phyloP scores from a whole-genome alignment of 345 rosid genomes.

The Carallia pectinifolia region DNA sequence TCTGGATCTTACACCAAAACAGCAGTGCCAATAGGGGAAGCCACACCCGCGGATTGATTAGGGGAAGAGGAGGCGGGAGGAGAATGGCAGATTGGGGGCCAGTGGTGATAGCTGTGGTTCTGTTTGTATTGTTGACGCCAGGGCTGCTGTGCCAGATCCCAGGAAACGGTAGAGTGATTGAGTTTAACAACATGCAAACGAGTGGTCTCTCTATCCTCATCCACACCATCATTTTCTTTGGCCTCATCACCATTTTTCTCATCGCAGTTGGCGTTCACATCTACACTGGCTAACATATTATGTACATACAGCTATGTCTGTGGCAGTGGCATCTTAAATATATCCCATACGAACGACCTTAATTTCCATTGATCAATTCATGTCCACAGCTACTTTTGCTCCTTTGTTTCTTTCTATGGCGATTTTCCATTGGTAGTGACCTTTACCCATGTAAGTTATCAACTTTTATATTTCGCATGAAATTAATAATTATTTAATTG shows the following conservation, averaged over 20 bases:
- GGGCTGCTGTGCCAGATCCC: conserved; percentile 5
- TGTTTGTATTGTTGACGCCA: background rate
- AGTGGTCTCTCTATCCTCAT: background rate
- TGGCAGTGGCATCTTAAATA: too few relatives aligned
- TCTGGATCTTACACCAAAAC: background rate
- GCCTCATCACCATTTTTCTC: conserved; percentile 4
- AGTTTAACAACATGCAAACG: background rate
- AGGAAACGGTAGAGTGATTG: background rate
- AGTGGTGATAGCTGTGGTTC: background rate
- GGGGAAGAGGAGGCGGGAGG: background rate
- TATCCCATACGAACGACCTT: too few relatives aligned
- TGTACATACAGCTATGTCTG: background rate
- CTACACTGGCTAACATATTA: background rate
- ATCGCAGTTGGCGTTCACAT: background rate
- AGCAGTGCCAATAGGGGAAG: background rate
- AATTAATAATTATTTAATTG: too few relatives aligned
- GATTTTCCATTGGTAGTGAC: too few relatives aligned
- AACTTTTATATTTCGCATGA: too few relatives aligned
- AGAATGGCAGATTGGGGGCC: conserved; percentile 6
- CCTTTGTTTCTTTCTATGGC: too few relatives aligned
- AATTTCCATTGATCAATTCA: too few relatives aligned
- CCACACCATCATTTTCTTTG: background rate
- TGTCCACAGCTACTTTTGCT: too few relatives aligned
- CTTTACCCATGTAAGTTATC: too few relatives aligned
- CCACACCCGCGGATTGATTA: too few relatives aligned